Conservation (phyloP, 2,329 filamentous ascomycete species). For the Stachybotrys chartarum region DNA sequence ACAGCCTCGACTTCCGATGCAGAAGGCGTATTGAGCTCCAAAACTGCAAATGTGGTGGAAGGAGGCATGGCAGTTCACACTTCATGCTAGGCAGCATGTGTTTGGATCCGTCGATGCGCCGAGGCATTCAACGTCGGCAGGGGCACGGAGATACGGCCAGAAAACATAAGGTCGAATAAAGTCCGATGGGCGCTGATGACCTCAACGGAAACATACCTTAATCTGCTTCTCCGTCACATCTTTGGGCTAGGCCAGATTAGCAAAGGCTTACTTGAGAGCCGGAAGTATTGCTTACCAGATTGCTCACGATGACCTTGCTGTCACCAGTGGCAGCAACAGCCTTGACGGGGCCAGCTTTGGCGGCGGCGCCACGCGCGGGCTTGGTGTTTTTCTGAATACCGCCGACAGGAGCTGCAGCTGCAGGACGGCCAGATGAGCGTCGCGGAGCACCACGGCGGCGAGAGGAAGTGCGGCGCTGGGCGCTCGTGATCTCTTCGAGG, state of each 20-base stretch:
- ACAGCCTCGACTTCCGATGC: conserved; percentile 52
- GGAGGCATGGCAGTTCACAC: conserved; percentile 18
- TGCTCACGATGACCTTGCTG: conserved; percentile 98
- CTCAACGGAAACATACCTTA: conserved; percentile 99
- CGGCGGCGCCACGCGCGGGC: conserved; percentile 48
- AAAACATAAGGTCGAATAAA: conserved; percentile 56
- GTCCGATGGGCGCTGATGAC: conserved; percentile 58
- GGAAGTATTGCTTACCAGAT: conserved; percentile 63
- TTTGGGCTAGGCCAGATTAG: conserved; percentile 66
- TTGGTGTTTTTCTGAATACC: conserved; percentile 77
- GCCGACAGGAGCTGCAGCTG: conserved; percentile 65
- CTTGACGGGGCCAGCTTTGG: conserved; percentile 59
- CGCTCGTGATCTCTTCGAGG: conserved; percentile 94
- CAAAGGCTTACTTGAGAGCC: neutral
- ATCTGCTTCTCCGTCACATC: conserved; percentile 97
- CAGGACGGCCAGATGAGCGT: conserved; percentile 44
- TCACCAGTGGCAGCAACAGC: conserved; percentile 57
- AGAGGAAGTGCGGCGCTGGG: conserved; percentile 54
- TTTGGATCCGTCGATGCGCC: conserved; percentile 5
- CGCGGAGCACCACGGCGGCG: conserved; percentile 44
- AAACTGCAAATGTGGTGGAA: conserved; percentile 16
- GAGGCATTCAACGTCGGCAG: conserved; percentile 14
- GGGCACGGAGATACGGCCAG: conserved; percentile 29
- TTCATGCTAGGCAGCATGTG: neutral
- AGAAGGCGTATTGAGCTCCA: conserved; percentile 21